phyloP scores from a whole-genome alignment of 2,329 filamentous ascomycete genomes.

The Fusarium poae region DNA sequence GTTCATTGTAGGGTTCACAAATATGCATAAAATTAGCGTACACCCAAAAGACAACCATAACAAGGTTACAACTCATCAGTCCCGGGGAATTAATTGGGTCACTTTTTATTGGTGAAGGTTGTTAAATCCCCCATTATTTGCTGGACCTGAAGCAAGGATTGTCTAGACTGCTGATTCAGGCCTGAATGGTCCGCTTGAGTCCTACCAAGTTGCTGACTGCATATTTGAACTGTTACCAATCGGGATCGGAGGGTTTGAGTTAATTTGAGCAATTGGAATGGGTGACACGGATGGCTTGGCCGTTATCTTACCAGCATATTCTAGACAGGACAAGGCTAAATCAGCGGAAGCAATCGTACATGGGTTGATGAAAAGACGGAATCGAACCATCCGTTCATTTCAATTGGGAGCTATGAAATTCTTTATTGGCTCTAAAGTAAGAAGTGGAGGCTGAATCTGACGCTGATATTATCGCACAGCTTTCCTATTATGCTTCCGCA shows the following conservation, averaged over 20 bases:
- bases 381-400: not conserved
- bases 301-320: not conserved
- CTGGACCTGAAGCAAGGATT: not conserved
- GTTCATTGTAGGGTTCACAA: not conserved
- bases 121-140: not conserved
- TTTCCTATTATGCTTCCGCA: not conserved
- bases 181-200: not conserved
- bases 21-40: conserved; percentile 1
- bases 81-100: not conserved
- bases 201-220: not conserved
- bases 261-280: too few species aligned
- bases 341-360: not conserved
- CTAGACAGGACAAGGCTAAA: not conserved
- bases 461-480: not conserved
- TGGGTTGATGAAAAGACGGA: not conserved
- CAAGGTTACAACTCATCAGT: not conserved
- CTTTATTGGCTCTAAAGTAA: not conserved
- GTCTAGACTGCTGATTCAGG: not conserved
- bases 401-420: not conserved
- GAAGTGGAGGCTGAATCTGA: not conserved
- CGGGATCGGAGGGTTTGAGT: not conserved
- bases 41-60: too few species aligned
- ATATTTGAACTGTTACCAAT: not conserved
- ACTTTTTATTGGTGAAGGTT: not conserved
- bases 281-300: not conserved